These are phyloP conservation scores for Macadamia tetraphylla DNA, from an alignment of 164 flowering plant species.

Conservation along the genomic window DNA sequence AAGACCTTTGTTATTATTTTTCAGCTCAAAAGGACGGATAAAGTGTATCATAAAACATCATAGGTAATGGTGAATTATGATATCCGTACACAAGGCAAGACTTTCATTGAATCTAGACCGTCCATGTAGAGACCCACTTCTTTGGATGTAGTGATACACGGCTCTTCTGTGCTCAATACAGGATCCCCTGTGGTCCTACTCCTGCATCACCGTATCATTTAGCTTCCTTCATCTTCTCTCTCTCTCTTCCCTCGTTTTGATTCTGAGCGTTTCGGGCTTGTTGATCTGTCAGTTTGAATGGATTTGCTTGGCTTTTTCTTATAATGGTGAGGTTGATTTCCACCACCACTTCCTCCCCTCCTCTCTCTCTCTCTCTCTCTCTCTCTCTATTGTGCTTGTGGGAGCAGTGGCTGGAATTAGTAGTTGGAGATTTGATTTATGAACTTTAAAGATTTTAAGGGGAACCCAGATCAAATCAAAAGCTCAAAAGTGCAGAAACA, in stretches of 20 bases:
- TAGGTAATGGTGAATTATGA: too few relatives aligned
- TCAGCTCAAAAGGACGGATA: not conserved
- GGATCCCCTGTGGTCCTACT: slow-evolving; percentile 1
- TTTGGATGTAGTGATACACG: not conserved
- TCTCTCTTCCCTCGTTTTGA: not conserved
- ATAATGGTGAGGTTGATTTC: slow-evolving; percentile 22
- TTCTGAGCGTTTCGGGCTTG: slow-evolving; percentile 29
- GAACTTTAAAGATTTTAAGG: slow-evolving; percentile 31
- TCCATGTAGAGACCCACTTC: not conserved
- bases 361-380: too few relatives aligned
- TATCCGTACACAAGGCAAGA: not conserved
- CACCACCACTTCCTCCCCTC: not conserved
- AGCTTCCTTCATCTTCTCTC: not conserved
- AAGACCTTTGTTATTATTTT: not conserved
- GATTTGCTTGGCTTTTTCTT: slow-evolving; percentile 47
- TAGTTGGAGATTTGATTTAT: slow-evolving; percentile 26
- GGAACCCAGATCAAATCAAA: slow-evolving; percentile 10
- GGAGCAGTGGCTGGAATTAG: slow-evolving; percentile 33
- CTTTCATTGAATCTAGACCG: not conserved
- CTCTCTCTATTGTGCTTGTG: not conserved
- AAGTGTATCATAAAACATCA: not conserved
- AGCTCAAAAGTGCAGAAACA: slow-evolving; percentile 5
- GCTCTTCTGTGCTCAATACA: not conserved
- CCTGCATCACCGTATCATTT: slow-evolving; percentile 14
- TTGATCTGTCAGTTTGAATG: slow-evolving; percentile 53